These are phyloP conservation scores for Euptelea pleiosperma DNA, from an alignment of 164 flowering plant species.

Conservation along the genomic window DNA sequence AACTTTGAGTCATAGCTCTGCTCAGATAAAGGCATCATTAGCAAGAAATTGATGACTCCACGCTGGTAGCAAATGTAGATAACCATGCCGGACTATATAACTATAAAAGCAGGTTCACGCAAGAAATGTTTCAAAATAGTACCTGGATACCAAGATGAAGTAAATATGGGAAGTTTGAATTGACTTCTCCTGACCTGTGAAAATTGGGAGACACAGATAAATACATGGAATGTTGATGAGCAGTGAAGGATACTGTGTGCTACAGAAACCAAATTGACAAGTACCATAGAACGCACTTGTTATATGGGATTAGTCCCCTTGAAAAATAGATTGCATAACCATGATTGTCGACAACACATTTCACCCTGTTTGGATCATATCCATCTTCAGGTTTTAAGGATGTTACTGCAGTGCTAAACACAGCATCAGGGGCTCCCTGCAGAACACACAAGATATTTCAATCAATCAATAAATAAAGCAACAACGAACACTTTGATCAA, in stretches of 20 bases:
- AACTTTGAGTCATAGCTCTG: conserved; percentile 90
- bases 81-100: background rate
- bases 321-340: conserved; percentile 97
- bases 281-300: conserved; percentile 53
- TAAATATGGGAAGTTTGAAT: conserved; percentile 75
- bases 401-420: conserved; percentile 98
- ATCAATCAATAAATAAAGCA: background rate
- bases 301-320: conserved; percentile 84
- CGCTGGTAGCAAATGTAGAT: background rate
- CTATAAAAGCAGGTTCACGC: background rate
- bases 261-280: conserved; percentile 2
- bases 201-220: conserved; percentile 2
- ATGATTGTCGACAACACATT: conserved; percentile 79
- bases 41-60: background rate
- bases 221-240: conserved; percentile 2
- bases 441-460: conserved; percentile 8
- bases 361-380: conserved; percentile 84
- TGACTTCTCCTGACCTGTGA: conserved; percentile 73
- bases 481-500: background rate
- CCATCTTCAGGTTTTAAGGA: conserved; percentile 86
- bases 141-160: conserved; percentile 99
- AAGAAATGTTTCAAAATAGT: conserved; percentile 2
- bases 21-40: conserved; percentile 9
- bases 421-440: conserved; percentile 94
- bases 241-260: background rate